Conservation (phyloP, 345 rosid genomes). For the Theobroma cacao region DNA sequence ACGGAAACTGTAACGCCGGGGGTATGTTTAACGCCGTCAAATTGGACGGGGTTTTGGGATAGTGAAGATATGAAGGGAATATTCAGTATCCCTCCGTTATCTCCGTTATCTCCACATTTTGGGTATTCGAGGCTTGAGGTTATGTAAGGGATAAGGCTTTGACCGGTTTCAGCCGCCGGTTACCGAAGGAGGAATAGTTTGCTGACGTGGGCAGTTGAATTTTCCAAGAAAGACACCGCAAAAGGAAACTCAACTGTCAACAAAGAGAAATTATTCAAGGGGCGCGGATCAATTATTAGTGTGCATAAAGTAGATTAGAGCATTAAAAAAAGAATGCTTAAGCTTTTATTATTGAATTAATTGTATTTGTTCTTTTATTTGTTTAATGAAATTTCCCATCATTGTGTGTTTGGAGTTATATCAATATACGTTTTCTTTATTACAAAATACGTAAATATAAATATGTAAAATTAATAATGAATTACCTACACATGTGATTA, state of each 20-base stretch:
- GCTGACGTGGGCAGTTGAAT: not conserved
- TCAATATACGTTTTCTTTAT: not conserved
- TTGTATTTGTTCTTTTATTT: slow-evolving; percentile 35
- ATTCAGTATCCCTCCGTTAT: slow-evolving; percentile 74
- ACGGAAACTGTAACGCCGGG: slow-evolving; percentile 17
- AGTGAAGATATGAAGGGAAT: slow-evolving; percentile 51
- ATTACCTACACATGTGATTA: too few species aligned
- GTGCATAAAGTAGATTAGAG: not conserved
- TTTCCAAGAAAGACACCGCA: not conserved
- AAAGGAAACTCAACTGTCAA: not conserved
- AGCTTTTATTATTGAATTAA: slow-evolving; percentile 3
- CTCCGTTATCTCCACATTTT: slow-evolving; percentile 74
- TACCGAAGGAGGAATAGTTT: not conserved
- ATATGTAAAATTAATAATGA: too few species aligned
- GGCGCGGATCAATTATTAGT: not conserved
- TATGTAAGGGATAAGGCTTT: slow-evolving; percentile 18
- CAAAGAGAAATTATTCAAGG: too few species aligned
- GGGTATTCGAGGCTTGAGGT: slow-evolving; percentile 41
- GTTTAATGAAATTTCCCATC: slow-evolving; percentile 7
- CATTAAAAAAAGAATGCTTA: not conserved
- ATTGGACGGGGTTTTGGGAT: slow-evolving; percentile 89
- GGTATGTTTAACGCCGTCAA: slow-evolving; percentile 76
- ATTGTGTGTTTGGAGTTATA: too few species aligned
- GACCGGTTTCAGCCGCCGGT: not conserved
- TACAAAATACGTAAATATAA: too few species aligned